Conservation (phyloP, 1,139 yeast species). For the Pichia sp. region DNA sequence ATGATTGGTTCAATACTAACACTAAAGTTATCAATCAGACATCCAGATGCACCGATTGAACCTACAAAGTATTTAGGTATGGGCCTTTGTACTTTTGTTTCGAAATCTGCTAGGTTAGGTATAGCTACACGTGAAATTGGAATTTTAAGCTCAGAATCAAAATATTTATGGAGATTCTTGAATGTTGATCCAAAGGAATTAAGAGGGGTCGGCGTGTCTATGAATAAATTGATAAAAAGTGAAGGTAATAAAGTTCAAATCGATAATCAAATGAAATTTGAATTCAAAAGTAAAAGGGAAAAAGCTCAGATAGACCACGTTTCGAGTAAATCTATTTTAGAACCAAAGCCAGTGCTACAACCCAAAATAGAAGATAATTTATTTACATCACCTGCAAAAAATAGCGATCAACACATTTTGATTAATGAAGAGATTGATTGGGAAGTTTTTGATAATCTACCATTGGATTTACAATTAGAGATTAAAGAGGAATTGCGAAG, state of each 20-base stretch:
- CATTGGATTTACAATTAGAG: conserved; percentile 47
- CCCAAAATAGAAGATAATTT: background rate
- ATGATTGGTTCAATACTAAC: conserved; percentile 54
- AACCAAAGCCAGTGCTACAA: background rate
- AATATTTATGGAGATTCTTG: conserved; percentile 49
- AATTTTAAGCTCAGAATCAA: conserved; percentile 53
- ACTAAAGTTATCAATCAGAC: conserved; percentile 59
- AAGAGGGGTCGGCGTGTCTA: conserved; percentile 71
- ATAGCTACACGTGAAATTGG: conserved; percentile 59
- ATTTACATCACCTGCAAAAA: background rate
- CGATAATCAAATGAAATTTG: conserved; percentile 39
- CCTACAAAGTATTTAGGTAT: conserved; percentile 80
- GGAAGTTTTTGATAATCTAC: conserved; percentile 50
- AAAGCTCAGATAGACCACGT: too few relatives aligned
- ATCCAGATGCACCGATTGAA: conserved; percentile 58
- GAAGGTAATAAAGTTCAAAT: conserved; percentile 26
- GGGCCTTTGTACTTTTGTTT: conserved; percentile 67
- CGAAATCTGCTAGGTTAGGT: conserved; percentile 58
- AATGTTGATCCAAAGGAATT: conserved; percentile 55
- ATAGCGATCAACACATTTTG: background rate
- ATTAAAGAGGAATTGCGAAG: conserved; percentile 39
- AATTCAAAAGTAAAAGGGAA: conserved; percentile 27
- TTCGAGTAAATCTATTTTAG: background rate
- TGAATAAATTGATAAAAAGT: conserved; percentile 47
- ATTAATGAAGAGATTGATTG: conserved; percentile 36